These are phyloP conservation scores for Globisporangium recalcitrans DNA, from an alignment of 352 stramenopile species.

Conservation along the genomic window DNA sequence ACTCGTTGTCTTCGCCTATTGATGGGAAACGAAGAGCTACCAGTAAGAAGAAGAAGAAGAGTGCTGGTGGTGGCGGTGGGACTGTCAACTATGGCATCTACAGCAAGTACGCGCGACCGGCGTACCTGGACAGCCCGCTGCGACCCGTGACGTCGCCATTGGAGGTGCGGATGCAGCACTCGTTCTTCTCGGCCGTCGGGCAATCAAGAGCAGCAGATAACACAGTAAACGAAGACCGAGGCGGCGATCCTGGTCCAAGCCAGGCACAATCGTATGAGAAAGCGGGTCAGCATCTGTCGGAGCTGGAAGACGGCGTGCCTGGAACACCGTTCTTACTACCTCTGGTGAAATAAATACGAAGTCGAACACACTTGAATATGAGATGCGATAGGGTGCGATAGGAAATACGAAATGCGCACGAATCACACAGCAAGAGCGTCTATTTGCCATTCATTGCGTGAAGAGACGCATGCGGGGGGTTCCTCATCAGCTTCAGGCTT, in stretches of 20 bases:
- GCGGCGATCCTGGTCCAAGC: neutral
- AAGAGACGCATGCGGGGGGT: too few relatives aligned
- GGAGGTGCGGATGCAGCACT: constrained; percentile 27
- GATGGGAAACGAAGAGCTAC: neutral
- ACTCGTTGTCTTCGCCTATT: neutral
- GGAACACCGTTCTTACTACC: constrained; percentile 6
- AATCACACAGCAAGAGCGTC: neutral
- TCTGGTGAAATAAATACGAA: neutral
- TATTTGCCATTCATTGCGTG: neutral
- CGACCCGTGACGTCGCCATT: constrained; percentile 27
- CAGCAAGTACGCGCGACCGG: constrained; percentile 28
- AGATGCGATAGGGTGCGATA: too few relatives aligned
- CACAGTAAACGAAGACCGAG: neutral
- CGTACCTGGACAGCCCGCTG: constrained; percentile 14
- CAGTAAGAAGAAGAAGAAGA: neutral
- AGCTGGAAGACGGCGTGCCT: neutral
- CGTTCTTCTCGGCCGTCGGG: constrained; percentile 25
- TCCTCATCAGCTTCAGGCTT: neutral
- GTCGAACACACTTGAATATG: neutral
- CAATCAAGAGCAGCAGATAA: neutral
- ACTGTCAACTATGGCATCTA: constrained; percentile 33
- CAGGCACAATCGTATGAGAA: neutral
- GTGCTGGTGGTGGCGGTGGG: neutral
- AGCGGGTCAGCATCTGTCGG: neutral
- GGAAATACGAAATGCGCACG: neutral